These are phyloP conservation scores for Aspergillus proliferans DNA, from an alignment of 2,329 filamentous ascomycete species.

Conservation along the genomic window DNA sequence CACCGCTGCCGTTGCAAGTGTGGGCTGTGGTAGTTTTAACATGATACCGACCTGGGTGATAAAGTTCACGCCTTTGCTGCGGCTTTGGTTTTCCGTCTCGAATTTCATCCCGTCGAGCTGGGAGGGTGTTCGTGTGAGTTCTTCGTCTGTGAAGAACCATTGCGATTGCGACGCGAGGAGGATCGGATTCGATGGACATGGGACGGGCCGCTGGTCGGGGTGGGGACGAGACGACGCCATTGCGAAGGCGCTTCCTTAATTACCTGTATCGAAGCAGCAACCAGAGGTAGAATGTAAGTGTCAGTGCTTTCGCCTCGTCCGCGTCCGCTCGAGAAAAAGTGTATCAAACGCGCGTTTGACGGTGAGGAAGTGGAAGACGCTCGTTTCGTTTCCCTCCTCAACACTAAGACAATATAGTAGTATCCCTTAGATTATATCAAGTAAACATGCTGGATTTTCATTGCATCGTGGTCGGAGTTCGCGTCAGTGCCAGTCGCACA, in stretches of 20 bases:
- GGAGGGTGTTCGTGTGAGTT: constrained; percentile 75
- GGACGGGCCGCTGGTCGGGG: constrained; percentile 22
- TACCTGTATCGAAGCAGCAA: not conserved
- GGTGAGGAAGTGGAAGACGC: not conserved
- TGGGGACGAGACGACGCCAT: constrained; percentile 12
- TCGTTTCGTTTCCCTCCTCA: not conserved
- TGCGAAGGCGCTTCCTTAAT: constrained; percentile 22
- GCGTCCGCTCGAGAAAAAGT: too few species aligned
- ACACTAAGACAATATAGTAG: not conserved
- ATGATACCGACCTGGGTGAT: constrained; percentile 91
- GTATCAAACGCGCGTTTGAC: not conserved
- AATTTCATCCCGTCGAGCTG: constrained; percentile 73
- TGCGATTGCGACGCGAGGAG: constrained; percentile 58
- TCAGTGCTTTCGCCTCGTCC: not conserved
- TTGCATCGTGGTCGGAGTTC: constrained; percentile 11
- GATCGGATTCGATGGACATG: constrained; percentile 40
- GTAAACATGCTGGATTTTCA: constrained; percentile 10
- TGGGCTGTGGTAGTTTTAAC: constrained; percentile 85
- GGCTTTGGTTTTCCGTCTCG: constrained; percentile 69
- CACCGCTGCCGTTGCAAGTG: constrained; percentile 82
- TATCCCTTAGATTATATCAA: constrained; percentile 6
- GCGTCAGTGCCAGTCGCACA: not conserved
- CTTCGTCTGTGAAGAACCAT: constrained; percentile 84
- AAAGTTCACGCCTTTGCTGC: constrained; percentile 92
- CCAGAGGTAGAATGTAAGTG: not conserved